Conservation (phyloP, 371 early-diverging fungal genomes). For the Mortierella sp. region DNA sequence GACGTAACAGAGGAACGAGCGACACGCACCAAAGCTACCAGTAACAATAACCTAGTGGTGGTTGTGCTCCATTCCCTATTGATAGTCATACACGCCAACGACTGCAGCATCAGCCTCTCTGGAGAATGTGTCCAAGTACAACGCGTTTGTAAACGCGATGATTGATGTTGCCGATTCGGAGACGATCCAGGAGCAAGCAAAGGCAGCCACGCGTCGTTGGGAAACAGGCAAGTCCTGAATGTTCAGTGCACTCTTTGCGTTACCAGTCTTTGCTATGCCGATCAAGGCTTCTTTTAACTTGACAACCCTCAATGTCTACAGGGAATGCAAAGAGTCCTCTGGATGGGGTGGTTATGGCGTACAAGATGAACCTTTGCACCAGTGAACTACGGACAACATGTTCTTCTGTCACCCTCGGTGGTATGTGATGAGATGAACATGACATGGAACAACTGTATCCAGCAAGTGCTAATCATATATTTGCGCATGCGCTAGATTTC, state of each 20-base stretch:
- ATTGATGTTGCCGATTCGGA: conserved; percentile 25
- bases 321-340: conserved; percentile 54
- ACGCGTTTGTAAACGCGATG: conserved; percentile 36
- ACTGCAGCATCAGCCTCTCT: conserved; percentile 14
- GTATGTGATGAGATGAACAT: conserved; percentile 53
- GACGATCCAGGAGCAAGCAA: conserved; percentile 18
- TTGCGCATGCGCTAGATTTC: conserved; percentile 60
- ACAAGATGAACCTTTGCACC: conserved; percentile 83
- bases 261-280: too few relatives aligned
- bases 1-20: too few relatives aligned
- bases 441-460: too few relatives aligned
- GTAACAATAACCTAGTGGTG: too few relatives aligned
- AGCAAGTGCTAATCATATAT: neutral
- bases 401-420: conserved; percentile 72
- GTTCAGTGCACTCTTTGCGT: too few relatives aligned
- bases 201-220: conserved; percentile 38
- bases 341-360: conserved; percentile 71
- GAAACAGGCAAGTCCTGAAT: conserved; percentile 22
- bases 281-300: too few relatives aligned
- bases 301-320: neutral
- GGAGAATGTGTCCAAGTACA: conserved; percentile 30
- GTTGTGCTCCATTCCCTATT: too few relatives aligned
- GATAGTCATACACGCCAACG: conserved; percentile 29
- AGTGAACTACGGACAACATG: conserved; percentile 71
- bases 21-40: too few relatives aligned